These are phyloP conservation scores for Ramaria sp. DNA, from an alignment of 768 basidiomycete genomes.

Conservation along the genomic window DNA sequence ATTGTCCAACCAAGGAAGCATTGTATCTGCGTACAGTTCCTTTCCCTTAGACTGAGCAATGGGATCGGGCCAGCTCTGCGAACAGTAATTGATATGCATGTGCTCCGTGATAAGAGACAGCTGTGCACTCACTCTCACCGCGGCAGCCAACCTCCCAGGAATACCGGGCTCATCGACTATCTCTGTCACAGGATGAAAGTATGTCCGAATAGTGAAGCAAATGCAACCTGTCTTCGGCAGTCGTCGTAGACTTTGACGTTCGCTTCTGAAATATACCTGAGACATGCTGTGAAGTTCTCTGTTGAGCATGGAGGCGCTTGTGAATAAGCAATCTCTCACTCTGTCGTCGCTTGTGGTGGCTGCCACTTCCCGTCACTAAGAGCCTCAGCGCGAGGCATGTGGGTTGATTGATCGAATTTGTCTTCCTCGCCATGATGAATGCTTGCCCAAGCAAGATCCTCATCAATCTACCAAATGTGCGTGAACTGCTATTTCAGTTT, in stretches of 20 bases:
- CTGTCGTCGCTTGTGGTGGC: constrained; percentile 5
- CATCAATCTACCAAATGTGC: constrained; percentile 1
- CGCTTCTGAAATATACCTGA: constrained; percentile 33
- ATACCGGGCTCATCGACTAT: constrained; percentile 48
- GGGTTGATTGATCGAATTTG: constrained; percentile 19
- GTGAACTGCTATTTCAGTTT: neutral
- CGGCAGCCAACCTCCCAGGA: constrained; percentile 50
- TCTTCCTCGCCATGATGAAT: constrained; percentile 39
- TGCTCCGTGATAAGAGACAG: neutral
- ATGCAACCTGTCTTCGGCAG: constrained; percentile 54
- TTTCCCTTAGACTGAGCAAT: constrained; percentile 18
- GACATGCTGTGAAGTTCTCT: neutral
- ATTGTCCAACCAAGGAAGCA: constrained; percentile 27
- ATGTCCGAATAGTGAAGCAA: constrained; percentile 61
- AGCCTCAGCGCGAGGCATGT: constrained; percentile 3
- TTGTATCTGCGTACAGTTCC: constrained; percentile 21
- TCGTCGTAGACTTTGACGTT: constrained; percentile 57
- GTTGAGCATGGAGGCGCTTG: neutral
- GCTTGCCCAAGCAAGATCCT: constrained; percentile 5
- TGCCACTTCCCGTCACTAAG: neutral
- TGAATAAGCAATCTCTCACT: neutral
- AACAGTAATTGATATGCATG: neutral
- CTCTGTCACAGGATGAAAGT: constrained; percentile 43
- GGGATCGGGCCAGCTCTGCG: constrained; percentile 8
- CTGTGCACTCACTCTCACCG: constrained; percentile 27